Evolutionary conservation across 2,329 filamentous ascomycete species (phyloP).

Genomic region (Sporothrix humicola): DNA sequence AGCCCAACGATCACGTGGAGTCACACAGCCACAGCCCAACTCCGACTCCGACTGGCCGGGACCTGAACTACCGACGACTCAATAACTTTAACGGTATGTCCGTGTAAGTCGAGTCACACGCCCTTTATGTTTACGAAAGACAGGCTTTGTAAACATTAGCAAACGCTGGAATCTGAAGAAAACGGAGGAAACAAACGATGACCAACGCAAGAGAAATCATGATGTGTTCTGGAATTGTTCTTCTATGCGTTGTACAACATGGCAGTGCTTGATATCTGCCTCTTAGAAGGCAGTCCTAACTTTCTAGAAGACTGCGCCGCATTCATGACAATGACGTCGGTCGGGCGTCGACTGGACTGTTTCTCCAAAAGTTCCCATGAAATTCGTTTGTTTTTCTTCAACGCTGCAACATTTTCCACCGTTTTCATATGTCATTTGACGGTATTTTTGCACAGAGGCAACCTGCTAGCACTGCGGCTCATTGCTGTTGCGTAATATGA

Average conservation of each 20-base stretch:
- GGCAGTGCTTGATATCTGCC: background rate
- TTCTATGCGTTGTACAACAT: background rate
- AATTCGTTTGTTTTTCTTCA: background rate
- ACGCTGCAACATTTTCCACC: background rate
- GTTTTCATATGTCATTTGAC: background rate
- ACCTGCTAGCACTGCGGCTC: background rate
- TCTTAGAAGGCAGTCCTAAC: background rate
- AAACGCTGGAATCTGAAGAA: background rate
- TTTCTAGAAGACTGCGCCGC: background rate
- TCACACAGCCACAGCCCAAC: slow-evolving; percentile 29
- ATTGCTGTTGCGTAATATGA: background rate
- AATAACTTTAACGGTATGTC: background rate
- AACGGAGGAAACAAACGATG: background rate
- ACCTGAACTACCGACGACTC: no score
- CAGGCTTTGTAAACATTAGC: background rate
- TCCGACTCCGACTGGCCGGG: background rate
- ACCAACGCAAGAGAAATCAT: background rate
- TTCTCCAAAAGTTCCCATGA: no score
- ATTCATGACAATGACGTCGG: background rate
- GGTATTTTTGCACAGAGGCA: background rate
- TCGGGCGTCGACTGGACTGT: background rate
- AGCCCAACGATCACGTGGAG: slow-evolving; percentile 31
- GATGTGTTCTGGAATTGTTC: background rate
- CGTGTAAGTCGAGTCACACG: slow-evolving; percentile 26
- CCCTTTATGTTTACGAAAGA: background rate